Percentiles rank a stretch among this genome's conserved stretches.
Conservation (phyloP, 2,329 filamentous ascomycete species). For the Cercospora nicotianae region DNA sequence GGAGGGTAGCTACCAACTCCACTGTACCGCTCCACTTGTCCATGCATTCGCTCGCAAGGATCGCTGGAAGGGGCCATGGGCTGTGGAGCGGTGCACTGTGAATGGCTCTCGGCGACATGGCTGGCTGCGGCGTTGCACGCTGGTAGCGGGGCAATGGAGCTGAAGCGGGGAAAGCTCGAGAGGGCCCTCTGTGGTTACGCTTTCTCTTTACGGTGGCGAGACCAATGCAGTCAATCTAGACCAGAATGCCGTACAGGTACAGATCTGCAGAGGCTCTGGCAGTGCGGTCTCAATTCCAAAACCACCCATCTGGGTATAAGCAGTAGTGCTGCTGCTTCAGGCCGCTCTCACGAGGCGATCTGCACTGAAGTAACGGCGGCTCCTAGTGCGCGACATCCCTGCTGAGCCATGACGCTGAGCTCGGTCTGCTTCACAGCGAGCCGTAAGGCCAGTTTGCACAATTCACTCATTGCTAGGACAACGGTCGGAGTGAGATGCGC, state of each 20-base stretch:
- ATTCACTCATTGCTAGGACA: not conserved
- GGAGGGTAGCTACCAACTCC: constrained; percentile 18
- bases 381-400: constrained; percentile 2
- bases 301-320: not conserved
- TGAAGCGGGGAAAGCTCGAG: constrained; percentile 7
- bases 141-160: constrained; percentile 9
- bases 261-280: constrained; percentile 13
- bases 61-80: constrained; percentile 15
- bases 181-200: not conserved
- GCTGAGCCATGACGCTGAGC: not conserved
- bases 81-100: constrained; percentile 4
- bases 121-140: constrained; percentile 4
- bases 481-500: constrained; percentile 1
- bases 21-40: constrained; percentile 29
- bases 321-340: not conserved
- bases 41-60: constrained; percentile 30
- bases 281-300: not conserved
- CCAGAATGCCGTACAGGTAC: not conserved
- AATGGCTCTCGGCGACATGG: constrained; percentile 20
- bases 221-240: constrained; percentile 8
- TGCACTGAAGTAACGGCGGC: not conserved
- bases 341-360: not conserved
- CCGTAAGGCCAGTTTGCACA: not conserved
- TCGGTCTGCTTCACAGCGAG: constrained; percentile 8
- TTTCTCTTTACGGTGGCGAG: not conserved